Evolutionary conservation across 1,284 basidiomycete species (phyloP).

Genomic region (Rhodotorula sp.): DNA sequence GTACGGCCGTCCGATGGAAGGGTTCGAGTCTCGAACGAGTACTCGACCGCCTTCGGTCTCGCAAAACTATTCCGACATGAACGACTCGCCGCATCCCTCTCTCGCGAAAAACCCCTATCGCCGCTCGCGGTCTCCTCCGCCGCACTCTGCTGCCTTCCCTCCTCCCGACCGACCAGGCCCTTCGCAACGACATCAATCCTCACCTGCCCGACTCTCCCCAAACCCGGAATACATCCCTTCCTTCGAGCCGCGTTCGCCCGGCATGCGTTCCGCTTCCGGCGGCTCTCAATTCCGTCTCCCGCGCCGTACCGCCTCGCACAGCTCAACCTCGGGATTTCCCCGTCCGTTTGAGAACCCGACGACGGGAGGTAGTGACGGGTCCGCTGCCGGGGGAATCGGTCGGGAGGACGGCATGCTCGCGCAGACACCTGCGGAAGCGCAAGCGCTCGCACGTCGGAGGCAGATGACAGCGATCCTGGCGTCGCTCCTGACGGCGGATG

Average conservation of each 20-base stretch:
- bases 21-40: background rate
- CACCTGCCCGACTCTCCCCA: constrained; percentile 11
- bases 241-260: background rate
- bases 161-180: background rate
- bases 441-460: constrained; percentile 14
- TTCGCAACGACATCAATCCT: background rate
- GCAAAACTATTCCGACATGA: background rate
- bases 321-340: background rate
- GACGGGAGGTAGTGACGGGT: too few species aligned
- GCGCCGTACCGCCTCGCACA: background rate
- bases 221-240: background rate
- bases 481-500: constrained; percentile 46
- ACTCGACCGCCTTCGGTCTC: constrained; percentile 8
- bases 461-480: constrained; percentile 43
- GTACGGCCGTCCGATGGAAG: background rate
- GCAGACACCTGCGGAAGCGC: constrained; percentile 3
- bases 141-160: background rate
- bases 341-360: background rate
- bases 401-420: background rate
- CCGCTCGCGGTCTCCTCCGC: background rate
- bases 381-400: background rate
- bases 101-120: background rate
- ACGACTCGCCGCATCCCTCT: background rate
- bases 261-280: background rate
- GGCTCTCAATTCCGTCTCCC: background rate